Percentiles rank a stretch among this genome's conserved stretches.
Evolutionary conservation across 352 stramenopile genomes (phyloP).

Genomic region (Aphanomyces euteiches): DNA sequence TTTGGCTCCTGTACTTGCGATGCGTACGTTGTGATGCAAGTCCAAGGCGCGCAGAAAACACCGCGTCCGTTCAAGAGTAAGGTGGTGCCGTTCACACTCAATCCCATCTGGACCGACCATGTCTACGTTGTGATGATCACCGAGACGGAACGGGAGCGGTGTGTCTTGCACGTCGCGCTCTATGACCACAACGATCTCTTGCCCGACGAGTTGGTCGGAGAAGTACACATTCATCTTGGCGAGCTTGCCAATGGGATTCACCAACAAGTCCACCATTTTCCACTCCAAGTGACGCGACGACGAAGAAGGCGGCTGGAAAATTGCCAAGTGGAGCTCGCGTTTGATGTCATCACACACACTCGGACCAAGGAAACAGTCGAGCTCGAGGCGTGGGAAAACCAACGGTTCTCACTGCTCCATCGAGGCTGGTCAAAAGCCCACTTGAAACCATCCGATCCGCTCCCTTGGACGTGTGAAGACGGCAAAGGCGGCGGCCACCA

Average conservation of each 20-base stretch:
- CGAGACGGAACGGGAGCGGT: constrained; percentile 18
- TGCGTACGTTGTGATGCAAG: constrained; percentile 12
- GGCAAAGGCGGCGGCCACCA: background rate
- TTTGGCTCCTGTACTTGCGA: constrained; percentile 7
- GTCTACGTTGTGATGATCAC: constrained; percentile 5
- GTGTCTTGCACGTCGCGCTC: background rate
- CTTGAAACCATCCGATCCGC: background rate
- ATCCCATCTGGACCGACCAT: background rate
- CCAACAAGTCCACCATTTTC: background rate
- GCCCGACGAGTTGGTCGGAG: constrained; percentile 7
- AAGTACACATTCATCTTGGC: constrained; percentile 5
- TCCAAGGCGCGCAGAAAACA: constrained; percentile 4
- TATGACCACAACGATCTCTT: constrained; percentile 17
- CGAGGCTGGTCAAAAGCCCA: constrained; percentile 6
- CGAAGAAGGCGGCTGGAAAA: background rate
- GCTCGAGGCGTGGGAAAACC: constrained; percentile 9
- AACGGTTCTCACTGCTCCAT: constrained; percentile 3
- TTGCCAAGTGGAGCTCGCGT: constrained; percentile 7
- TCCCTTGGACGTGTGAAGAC: background rate
- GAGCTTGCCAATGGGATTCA: constrained; percentile 8
- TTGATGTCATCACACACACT: constrained; percentile 7
- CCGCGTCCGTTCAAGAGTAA: constrained; percentile 6
- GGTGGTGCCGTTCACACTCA: constrained; percentile 11
- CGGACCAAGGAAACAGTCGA: background rate
- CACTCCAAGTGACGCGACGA: background rate